A percentile compares a stretch with the other conserved stretches of the same genome.
These are phyloP conservation scores for Brassica rapa DNA, from an alignment of 345 rosid species.

Conservation along the genomic window DNA sequence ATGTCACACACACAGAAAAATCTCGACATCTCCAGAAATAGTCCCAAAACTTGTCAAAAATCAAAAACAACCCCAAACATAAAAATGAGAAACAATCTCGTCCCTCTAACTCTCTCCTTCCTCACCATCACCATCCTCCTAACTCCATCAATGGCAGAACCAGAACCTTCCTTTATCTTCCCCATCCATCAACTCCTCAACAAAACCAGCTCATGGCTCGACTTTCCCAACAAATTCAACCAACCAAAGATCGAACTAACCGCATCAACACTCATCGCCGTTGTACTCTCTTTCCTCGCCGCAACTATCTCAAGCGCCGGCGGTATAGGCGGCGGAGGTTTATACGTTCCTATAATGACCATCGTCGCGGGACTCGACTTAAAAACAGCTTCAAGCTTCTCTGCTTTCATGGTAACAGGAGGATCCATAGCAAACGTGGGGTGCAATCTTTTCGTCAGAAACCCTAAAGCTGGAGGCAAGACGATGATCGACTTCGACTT, in stretches of 20 bases:
- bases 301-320: constrained; percentile 86
- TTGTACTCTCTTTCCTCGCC: constrained; percentile 62
- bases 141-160: constrained; percentile 31
- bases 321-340: constrained; percentile 89
- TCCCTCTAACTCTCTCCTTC: constrained; percentile 29
- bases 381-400: constrained; percentile 71
- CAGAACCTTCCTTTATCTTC: constrained; percentile 14
- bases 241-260: constrained; percentile 36
- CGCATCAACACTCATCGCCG: constrained; percentile 43
- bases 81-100: constrained; percentile 6
- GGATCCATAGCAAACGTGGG: constrained; percentile 82
- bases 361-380: constrained; percentile 71
- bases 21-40: not conserved
- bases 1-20: constrained; percentile 6
- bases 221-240: constrained; percentile 10
- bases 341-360: constrained; percentile 72
- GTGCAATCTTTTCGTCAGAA: constrained; percentile 47
- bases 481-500: constrained; percentile 64
- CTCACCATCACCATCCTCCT: constrained; percentile 23
- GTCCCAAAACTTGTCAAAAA: not conserved
- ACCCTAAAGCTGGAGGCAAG: constrained; percentile 49
- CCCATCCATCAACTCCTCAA: constrained; percentile 21
- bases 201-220: constrained; percentile 43
- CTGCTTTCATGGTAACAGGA: constrained; percentile 92
- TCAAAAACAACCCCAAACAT: not conserved